Evolutionary conservation across 371 early-diverging fungal species (phyloP), one percentile per base, ranked within the genome.

Genomic region (Haplosporangium sp.): DNA sequence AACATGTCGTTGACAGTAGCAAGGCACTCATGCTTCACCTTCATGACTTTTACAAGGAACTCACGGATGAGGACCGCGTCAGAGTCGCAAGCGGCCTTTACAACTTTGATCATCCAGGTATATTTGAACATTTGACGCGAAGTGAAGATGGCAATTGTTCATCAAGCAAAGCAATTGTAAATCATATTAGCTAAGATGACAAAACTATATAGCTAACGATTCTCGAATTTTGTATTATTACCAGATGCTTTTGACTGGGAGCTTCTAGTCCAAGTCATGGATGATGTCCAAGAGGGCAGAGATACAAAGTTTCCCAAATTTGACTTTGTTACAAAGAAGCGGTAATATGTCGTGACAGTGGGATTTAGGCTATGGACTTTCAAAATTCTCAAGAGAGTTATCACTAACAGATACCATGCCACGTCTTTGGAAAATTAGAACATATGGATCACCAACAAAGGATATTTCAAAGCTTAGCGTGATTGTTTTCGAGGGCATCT

Each of bases 401-500:
- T 27, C 27, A 27, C 27, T 27, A 27, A 27, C 27, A 27, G 27
- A 27, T 27, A 27, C 27, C n/a, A 68, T 48, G 15, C 20, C 42
- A 27, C 27, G 27, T 27, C 27, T 27, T 27, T 27, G 15, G 10
- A 39, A 3, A 13, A 13, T 35, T 67, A 79, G 79, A 57, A 44
- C 70, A 47, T 74, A 59, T 10, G 74, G 74, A n/a, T n/a, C 56
- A 63, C 65, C 74, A 52, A 58, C 74, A 50, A 57, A 67, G 71
- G 76, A 59, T n/a, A 53, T 69, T 63, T 64, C 70, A 42, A 63
- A 72, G 62, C 69, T 96, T 10, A 96, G 92, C 63, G 94, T 98
- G 1, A 86, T 97, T 53, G 92, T 96, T 27, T 93, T 96, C 77
- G 97, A 97, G 76, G 98, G 98, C 44, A 96, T 97, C 56, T 93